phyloP scores from a whole-genome alignment of 2,329 filamentous ascomycete species.

The Xylariaceae sp. region DNA sequence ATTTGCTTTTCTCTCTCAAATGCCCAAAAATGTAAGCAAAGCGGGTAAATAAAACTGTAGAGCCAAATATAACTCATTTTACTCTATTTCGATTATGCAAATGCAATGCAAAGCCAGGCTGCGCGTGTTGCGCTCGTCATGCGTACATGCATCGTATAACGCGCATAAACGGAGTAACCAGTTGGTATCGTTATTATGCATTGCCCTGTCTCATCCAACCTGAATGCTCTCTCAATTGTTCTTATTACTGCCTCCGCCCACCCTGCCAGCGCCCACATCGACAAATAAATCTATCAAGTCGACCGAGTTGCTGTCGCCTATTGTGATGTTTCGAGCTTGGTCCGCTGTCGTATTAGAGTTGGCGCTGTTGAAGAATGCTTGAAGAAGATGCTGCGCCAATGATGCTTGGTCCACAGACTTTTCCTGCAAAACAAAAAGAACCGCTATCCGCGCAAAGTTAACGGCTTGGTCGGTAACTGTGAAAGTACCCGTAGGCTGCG shows the following conservation, averaged over 20 bases:
- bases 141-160: slow-evolving; percentile 15
- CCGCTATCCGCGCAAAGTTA: slow-evolving; percentile 68
- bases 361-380: slow-evolving; percentile 59
- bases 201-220: not conserved
- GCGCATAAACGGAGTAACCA: slow-evolving; percentile 11
- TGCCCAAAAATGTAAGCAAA: slow-evolving; percentile 24
- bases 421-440: slow-evolving; percentile 68
- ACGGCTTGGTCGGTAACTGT: slow-evolving; percentile 61
- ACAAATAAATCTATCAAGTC: slow-evolving; percentile 58
- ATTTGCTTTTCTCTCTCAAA: slow-evolving; percentile 18
- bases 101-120: slow-evolving; percentile 20
- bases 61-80: no score
- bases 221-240: slow-evolving; percentile 21
- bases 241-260: slow-evolving; percentile 31
- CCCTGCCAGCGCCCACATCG: slow-evolving; percentile 41
- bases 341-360: slow-evolving; percentile 41
- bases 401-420: slow-evolving; percentile 58
- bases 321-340: slow-evolving; percentile 50
- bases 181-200: slow-evolving; percentile 13
- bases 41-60: not conserved
- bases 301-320: slow-evolving; percentile 55
- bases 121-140: slow-evolving; percentile 8
- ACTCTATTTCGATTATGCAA: slow-evolving; percentile 24
- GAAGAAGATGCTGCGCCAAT: slow-evolving; percentile 59
- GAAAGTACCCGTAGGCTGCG: slow-evolving; percentile 49